phyloP scores from a whole-genome alignment of 768 basidiomycete species.

The Collybia sordida region DNA sequence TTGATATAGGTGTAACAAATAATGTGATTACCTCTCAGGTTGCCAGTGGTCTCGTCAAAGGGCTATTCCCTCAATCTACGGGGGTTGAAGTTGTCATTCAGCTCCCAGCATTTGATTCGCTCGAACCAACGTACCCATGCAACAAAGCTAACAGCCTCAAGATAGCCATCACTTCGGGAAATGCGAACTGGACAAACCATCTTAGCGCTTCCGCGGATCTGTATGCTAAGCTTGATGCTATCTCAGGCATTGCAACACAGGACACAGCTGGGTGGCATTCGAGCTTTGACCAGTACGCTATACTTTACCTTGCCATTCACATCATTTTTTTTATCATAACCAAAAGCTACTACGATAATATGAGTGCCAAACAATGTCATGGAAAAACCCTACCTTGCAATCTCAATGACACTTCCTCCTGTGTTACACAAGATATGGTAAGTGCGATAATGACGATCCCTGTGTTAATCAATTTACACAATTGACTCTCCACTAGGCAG shows the following conservation, averaged over 20 bases:
- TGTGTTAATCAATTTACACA: too few species aligned
- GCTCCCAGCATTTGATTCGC: slow-evolving; percentile 40
- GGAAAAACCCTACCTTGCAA: slow-evolving; percentile 44
- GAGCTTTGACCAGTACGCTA: slow-evolving; percentile 48
- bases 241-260: slow-evolving; percentile 37
- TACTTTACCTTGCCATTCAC: neutral
- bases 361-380: slow-evolving; percentile 52
- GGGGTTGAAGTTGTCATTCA: slow-evolving; percentile 37
- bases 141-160: slow-evolving; percentile 31
- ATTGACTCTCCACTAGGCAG: slow-evolving; percentile 29
- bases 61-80: slow-evolving; percentile 41
- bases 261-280: slow-evolving; percentile 49
- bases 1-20: slow-evolving; percentile 43
- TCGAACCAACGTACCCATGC: slow-evolving; percentile 48
- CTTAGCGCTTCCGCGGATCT: slow-evolving; percentile 34
- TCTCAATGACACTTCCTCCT: slow-evolving; percentile 39
- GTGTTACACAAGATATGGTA: slow-evolving; percentile 43
- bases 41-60: slow-evolving; percentile 42
- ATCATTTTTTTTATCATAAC: neutral
- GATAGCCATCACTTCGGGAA: slow-evolving; percentile 36
- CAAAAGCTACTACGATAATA: slow-evolving; percentile 49
- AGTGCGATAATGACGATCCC: neutral
- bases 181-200: slow-evolving; percentile 41
- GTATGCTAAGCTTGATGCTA: slow-evolving; percentile 39
- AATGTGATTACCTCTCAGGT: slow-evolving; percentile 55